Percentiles rank a stretch among this genome's conserved stretches.
These are phyloP conservation scores for Fraxinus pennsylvanica DNA, from an alignment of 257 asterid species.

Conservation along the genomic window DNA sequence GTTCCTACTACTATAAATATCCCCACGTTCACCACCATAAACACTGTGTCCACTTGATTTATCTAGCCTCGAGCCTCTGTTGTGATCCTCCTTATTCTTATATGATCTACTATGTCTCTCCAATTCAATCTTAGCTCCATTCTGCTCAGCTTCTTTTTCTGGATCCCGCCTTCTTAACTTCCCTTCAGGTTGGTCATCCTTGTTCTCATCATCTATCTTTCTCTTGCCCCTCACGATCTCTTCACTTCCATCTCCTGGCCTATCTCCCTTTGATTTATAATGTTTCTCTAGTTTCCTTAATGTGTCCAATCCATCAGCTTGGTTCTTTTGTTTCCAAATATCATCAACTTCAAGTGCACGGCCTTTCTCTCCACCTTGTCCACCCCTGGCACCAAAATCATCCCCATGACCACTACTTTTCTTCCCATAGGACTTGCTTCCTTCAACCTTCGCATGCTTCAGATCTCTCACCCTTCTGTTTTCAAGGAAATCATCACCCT, in stretches of 20 bases:
- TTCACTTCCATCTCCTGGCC: conserved; percentile 33
- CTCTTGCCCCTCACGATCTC: conserved; percentile 42
- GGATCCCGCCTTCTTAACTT: conserved; percentile 46
- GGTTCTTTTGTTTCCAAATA: conserved; percentile 29
- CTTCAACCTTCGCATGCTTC: conserved; percentile 28
- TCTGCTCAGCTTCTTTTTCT: conserved; percentile 34
- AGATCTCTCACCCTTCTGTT: conserved; percentile 25
- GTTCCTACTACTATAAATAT: conserved; percentile 23
- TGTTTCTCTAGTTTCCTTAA: conserved; percentile 52
- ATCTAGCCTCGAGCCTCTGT: conserved; percentile 28
- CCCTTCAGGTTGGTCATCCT: conserved; percentile 39
- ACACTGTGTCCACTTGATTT: conserved; percentile 28
- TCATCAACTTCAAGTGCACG: conserved; percentile 25
- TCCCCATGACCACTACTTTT: conserved; percentile 30
- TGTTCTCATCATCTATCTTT: conserved; percentile 35
- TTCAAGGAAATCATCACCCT: conserved; percentile 29
- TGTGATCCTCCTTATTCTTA: conserved; percentile 30
- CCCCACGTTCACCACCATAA: conserved; percentile 24
- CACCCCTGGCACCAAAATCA: conserved; percentile 38
- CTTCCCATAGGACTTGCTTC: conserved; percentile 28
- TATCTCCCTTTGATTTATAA: conserved; percentile 44
- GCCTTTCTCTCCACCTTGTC: conserved; percentile 27
- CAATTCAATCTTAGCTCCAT: conserved; percentile 22
- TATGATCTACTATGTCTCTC: conserved; percentile 31
- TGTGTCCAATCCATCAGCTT: conserved; percentile 38